Evolutionary conservation across 352 stramenopile species (phyloP), one percentile per base, ranked within the genome.

Genomic region (Pythium apleroticum): DNA sequence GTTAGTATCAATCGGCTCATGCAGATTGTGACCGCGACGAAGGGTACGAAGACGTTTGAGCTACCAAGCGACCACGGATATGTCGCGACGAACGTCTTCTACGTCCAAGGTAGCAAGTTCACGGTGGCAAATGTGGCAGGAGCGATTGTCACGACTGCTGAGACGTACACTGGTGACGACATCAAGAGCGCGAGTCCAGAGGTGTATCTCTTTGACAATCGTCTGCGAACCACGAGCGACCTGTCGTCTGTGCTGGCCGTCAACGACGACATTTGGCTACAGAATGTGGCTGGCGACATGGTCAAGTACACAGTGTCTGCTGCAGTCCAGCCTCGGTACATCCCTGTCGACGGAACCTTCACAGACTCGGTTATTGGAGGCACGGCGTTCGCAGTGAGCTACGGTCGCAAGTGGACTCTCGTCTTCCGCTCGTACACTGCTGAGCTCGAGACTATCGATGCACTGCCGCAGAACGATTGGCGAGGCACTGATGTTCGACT

Each of bases 401-500:
- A 77, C 50, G 86, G 86, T n/a, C 76, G 63, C 1, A 77, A 72
- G 35, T 94, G 85, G 79, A 73, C 78, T 10, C 66, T 94, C 15
- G 72, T 90, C 2, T 94, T 94, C 30, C 78, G 84, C 1, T 92
- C 84, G 0, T 91, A 84, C 50, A 58, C 76, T 14, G 81, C 72
- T 9, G 72, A 75, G 50, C 60, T 94, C 10, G 67, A 81, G 15
- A 86, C 77, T 0, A 64, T 93, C 19, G 79, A 92, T 15, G 79
- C 77, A 5, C 56, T 89, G 3, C 84, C 86, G 22, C 72, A 72
- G 1, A 80, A 84, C 28, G 72, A 90, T 53, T 90, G 76, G 73
- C 73, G 78, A 6, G 86, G 86, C 8, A 88, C 80, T 0, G 69
- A 73, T 1, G 77, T 74, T 27, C 75, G 80, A 0, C 77, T 94